phyloP scores from a whole-genome alignment of 208 protist species.

The Herpetomonas tarakana region DNA sequence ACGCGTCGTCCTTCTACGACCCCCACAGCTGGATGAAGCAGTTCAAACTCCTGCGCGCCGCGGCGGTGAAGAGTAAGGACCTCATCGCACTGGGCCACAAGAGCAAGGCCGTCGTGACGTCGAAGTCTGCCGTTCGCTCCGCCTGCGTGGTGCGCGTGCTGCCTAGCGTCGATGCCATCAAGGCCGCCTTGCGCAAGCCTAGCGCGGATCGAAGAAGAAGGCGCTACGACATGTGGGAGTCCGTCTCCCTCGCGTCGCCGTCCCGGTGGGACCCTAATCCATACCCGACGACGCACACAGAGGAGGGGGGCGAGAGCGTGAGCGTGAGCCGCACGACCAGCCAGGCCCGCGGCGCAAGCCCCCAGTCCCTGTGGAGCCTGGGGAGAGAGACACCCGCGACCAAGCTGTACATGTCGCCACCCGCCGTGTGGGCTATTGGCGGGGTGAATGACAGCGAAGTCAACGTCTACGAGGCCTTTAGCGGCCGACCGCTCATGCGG shows the following conservation, averaged over 20 bases:
- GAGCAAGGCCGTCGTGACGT: slow-evolving; percentile 35
- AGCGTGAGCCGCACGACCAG: not conserved
- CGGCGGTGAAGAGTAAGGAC: slow-evolving; percentile 23
- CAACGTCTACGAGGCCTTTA: slow-evolving; percentile 43
- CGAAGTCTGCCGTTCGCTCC: slow-evolving; percentile 30
- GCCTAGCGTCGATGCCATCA: slow-evolving; percentile 53
- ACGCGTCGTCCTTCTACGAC: slow-evolving; percentile 37
- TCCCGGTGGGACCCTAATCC: not conserved
- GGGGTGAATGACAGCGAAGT: slow-evolving; percentile 51
- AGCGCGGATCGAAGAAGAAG: slow-evolving; percentile 12
- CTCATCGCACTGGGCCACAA: slow-evolving; percentile 47
- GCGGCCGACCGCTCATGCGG: slow-evolving; percentile 44
- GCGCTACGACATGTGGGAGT: slow-evolving; percentile 21
- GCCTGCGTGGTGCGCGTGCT: slow-evolving; percentile 63
- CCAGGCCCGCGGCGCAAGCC: not conserved
- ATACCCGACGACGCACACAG: not conserved
- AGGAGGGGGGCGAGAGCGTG: not conserved
- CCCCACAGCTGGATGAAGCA: slow-evolving; percentile 34
- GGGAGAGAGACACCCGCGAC: not conserved
- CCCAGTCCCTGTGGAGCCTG: slow-evolving; percentile 9
- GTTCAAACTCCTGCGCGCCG: slow-evolving; percentile 24
- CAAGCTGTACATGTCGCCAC: slow-evolving; percentile 22
- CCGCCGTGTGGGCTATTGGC: slow-evolving; percentile 54
- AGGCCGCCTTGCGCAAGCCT: slow-evolving; percentile 29
- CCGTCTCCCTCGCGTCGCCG: not conserved